Conservation (phyloP, 2,329 filamentous ascomycete genomes). For the Stachybotrys echinatus region DNA sequence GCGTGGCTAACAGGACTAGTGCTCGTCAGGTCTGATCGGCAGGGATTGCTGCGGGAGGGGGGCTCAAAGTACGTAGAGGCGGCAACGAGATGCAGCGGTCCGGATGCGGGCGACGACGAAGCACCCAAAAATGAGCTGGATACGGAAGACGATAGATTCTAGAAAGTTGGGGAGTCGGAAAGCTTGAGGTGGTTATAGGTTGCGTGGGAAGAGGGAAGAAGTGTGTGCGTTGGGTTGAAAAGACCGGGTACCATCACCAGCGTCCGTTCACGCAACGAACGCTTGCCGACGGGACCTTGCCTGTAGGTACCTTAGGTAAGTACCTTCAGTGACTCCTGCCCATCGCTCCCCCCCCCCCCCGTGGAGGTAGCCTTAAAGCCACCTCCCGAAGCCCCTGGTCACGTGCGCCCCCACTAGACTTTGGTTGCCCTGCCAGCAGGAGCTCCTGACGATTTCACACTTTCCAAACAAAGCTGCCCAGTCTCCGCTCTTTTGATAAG, state of each 20-base stretch:
- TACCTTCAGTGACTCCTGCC: too few relatives aligned
- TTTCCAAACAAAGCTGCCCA: background rate
- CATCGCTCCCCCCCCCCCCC: too few relatives aligned
- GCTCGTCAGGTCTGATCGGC: background rate
- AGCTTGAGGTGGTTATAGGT: background rate
- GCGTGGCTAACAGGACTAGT: background rate
- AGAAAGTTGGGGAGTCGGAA: background rate
- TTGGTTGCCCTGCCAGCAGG: conserved; percentile 4
- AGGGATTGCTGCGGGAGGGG: background rate
- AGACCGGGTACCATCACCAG: background rate
- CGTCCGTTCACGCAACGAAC: background rate
- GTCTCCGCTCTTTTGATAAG: too few relatives aligned
- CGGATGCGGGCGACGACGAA: background rate
- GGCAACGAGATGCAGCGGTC: background rate
- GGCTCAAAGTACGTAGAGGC: background rate
- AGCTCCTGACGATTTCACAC: background rate
- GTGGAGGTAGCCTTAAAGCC: too few relatives aligned
- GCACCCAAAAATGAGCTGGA: background rate
- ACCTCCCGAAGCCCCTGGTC: background rate
- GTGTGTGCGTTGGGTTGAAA: background rate
- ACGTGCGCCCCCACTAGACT: background rate
- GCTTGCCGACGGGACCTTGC: too few relatives aligned
- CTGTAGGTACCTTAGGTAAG: background rate
- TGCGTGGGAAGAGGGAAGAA: background rate
- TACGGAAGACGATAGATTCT: background rate